These are phyloP conservation scores for Neckera pumila DNA, from an alignment of 225 moss, liverwort and hornwort genomes.

Conservation along the genomic window DNA sequence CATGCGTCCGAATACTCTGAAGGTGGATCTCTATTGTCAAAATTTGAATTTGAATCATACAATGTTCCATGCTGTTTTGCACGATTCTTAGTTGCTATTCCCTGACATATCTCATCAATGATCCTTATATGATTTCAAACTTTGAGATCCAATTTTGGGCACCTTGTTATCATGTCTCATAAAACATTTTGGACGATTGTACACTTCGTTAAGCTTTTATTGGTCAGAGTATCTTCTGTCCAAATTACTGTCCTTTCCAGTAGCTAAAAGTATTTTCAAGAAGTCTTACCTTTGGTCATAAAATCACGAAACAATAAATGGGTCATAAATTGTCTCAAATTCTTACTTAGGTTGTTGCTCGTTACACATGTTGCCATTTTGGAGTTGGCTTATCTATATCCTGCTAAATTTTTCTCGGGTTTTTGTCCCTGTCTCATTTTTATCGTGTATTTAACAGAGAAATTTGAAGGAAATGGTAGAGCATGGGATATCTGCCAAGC, in stretches of 20 bases:
- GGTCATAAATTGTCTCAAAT: neutral
- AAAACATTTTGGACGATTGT: neutral
- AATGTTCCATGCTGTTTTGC: neutral
- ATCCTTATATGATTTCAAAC: neutral
- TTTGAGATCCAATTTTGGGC: neutral
- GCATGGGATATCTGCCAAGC: conserved; percentile 90
- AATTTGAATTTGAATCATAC: neutral
- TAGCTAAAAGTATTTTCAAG: neutral
- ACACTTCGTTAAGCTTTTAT: neutral
- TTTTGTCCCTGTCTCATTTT: neutral
- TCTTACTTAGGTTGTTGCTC: neutral
- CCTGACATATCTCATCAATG: neutral
- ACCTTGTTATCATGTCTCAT: neutral
- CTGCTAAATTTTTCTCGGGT: neutral
- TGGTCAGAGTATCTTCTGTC: neutral
- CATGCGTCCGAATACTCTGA: conserved; percentile 89
- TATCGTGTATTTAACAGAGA: conserved; percentile 34
- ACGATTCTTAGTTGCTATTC: neutral
- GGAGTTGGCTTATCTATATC: neutral
- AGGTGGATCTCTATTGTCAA: conserved; percentile 32
- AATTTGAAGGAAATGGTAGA: conserved; percentile 99
- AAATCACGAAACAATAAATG: neutral
- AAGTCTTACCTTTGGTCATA: neutral
- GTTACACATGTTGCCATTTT: neutral
- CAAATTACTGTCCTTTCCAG: neutral